A percentile compares a stretch with the other conserved stretches of the same genome.
phyloP scores from a whole-genome alignment of 2,329 filamentous ascomycete species.

The Fusarium foetens region DNA sequence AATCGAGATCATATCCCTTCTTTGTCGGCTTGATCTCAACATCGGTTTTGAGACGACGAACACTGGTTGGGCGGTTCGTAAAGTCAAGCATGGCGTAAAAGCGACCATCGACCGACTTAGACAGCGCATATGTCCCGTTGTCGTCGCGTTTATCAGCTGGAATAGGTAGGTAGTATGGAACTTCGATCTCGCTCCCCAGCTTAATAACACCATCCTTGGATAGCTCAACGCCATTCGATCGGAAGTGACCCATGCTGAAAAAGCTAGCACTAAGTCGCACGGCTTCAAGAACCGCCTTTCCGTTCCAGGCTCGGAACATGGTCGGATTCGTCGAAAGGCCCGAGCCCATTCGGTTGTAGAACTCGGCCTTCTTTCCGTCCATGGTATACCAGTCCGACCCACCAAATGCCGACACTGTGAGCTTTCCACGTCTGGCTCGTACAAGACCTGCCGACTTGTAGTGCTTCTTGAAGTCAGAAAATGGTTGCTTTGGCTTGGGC shows the following conservation, averaged over 20 bases:
- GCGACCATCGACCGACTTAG: conserved; percentile 5
- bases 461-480: conserved; percentile 2
- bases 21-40: conserved; percentile 7
- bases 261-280: conserved; percentile 20
- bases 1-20: conserved; percentile 8
- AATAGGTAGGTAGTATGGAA: conserved; percentile 18
- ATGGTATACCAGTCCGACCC: conserved; percentile 26
- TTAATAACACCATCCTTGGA: not conserved
- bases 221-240: conserved; percentile 18
- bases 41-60: conserved; percentile 19
- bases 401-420: conserved; percentile 26
- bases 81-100: conserved; percentile 25
- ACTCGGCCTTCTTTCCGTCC: conserved; percentile 25
- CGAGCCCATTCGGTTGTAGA: conserved; percentile 27
- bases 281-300: conserved; percentile 22
- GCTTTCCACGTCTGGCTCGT: conserved; percentile 8
- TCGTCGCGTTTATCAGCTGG: not conserved
- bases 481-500: not conserved
- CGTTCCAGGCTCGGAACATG: conserved; percentile 34
- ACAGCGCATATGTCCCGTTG: conserved; percentile 13
- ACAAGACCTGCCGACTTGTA: conserved; percentile 14
- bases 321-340: conserved; percentile 28
- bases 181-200: conserved; percentile 13
- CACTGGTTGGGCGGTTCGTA: conserved; percentile 3
- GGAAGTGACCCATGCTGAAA: conserved; percentile 32